phyloP scores from a whole-genome alignment of 768 basidiomycete species.

The Albatrellus ellisii region DNA sequence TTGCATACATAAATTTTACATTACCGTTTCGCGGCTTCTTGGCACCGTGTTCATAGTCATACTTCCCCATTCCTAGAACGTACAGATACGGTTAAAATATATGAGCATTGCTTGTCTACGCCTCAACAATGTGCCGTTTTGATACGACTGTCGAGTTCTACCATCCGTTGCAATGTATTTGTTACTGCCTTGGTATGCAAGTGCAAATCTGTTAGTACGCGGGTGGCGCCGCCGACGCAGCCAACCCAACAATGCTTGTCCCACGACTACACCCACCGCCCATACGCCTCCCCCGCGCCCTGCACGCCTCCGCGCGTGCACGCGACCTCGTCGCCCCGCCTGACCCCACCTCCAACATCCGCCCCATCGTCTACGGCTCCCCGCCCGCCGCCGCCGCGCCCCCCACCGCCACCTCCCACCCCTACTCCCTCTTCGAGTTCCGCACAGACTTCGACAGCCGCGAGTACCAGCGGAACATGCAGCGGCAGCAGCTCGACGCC shows the following conservation, averaged over 20 bases:
- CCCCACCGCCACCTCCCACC: conserved; percentile 29
- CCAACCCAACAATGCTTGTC: conserved; percentile 12
- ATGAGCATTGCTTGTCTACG: no score
- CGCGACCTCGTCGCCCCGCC: conserved; percentile 50
- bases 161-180: no score
- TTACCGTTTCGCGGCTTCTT: no score
- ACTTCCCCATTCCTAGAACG: no score
- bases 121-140: no score
- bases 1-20: no score
- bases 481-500: conserved; percentile 57
- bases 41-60: no score
- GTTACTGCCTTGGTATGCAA: no score
- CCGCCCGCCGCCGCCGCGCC: conserved; percentile 17
- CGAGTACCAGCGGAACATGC: conserved; percentile 59
- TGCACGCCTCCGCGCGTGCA: conserved; percentile 9
- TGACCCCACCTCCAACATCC: conserved; percentile 66
- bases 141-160: no score
- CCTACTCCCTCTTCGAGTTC: conserved; percentile 74
- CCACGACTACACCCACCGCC: conserved; percentile 10
- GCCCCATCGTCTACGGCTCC: conserved; percentile 67
- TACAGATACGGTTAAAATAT: no score
- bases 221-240: no score
- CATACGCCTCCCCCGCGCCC: conserved; percentile 7
- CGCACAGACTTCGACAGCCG: conserved; percentile 23
- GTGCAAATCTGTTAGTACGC: no score